A percentile compares a stretch with the other conserved stretches of the same genome.
Conservation (phyloP, 78 protist species). For the Diacronema lutheri region DNA sequence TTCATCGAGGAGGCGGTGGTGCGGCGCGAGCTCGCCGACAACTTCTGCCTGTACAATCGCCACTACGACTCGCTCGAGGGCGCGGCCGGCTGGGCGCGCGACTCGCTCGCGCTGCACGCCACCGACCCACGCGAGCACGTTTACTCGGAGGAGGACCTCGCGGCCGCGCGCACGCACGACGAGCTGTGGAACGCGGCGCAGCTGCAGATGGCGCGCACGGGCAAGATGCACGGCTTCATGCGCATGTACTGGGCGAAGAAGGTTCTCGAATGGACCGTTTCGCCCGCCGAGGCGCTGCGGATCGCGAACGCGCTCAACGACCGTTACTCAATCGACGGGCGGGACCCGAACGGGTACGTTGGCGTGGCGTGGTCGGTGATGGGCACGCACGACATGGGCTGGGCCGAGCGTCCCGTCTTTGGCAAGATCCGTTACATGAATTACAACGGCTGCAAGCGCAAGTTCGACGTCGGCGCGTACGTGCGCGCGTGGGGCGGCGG, state of each 20-base stretch:
- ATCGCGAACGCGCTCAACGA: conserved; percentile 27
- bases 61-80: conserved; percentile 48
- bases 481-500: not conserved
- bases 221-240: conserved; percentile 71
- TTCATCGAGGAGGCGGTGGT: conserved; percentile 60
- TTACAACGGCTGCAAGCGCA: conserved; percentile 68
- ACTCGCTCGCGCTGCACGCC: conserved; percentile 44
- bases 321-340: conserved; percentile 42
- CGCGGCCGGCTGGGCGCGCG: conserved; percentile 57
- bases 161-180: conserved; percentile 55
- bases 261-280: conserved; percentile 24
- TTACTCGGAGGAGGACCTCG: conserved; percentile 49
- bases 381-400: conserved; percentile 62
- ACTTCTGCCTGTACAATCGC: conserved; percentile 55
- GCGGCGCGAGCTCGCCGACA: conserved; percentile 67
- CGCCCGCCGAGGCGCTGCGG: conserved; percentile 25
- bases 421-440: conserved; percentile 66
- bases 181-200: conserved; percentile 79
- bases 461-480: conserved; percentile 48
- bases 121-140: conserved; percentile 33
- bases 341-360: conserved; percentile 73
- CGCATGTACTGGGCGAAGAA: conserved; percentile 54
- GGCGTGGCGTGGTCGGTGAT: conserved; percentile 32
- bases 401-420: conserved; percentile 57
- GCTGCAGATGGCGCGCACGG: conserved; percentile 49